Evolutionary conservation across 2,329 filamentous ascomycete genomes (phyloP), one percentile per base, ranked within the genome.

Genomic region (Aspergillus puulaauensis): DNA sequence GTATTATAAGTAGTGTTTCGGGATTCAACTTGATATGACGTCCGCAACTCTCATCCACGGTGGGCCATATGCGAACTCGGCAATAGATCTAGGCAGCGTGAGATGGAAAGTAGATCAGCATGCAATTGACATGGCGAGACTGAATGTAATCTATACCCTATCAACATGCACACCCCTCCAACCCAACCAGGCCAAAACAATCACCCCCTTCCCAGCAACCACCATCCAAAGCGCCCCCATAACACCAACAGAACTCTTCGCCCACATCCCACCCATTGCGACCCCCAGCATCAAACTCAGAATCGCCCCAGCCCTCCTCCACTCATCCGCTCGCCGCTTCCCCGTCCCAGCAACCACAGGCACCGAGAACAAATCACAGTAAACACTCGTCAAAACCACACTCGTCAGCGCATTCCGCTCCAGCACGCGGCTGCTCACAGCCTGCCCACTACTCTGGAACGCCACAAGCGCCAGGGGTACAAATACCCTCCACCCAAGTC

Each of bases 401-500:
- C 88, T 91, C 1, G 90, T 93, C 58, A 95, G 74, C 3, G 93
- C 90, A 15, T 92, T 90, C 60, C 88, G 91, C 0, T 90, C 92
- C 19, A 93, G 76, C 2, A 88, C 86, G 3, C 90, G 78, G 65
- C 87, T 90, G 0, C 85, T 84, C n/a, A 92, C 86, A 1, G 90
- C 89, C 70, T 93, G 90, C 0, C 90, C 90, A 54, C 87, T 88
- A 62, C 86, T 87, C 76, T 93, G 90, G 66, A 93, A 90, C 2
- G 89, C 88, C 6, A 92, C 80, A 7, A 91, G 76, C 1, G 83
- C 85, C 45, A 93, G 81, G 0, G 90, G 89, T 0, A 89, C 75
- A 9, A 89, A 77, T 3, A 89, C 84, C 4, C 80, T 75, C 85
- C 86, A 89, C 21, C 43, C 6, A 51, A 76, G 71, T 63, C 82